Conservation (phyloP, 495 filamentous ascomycete species). For the Venustampulla echinocandica region DNA sequence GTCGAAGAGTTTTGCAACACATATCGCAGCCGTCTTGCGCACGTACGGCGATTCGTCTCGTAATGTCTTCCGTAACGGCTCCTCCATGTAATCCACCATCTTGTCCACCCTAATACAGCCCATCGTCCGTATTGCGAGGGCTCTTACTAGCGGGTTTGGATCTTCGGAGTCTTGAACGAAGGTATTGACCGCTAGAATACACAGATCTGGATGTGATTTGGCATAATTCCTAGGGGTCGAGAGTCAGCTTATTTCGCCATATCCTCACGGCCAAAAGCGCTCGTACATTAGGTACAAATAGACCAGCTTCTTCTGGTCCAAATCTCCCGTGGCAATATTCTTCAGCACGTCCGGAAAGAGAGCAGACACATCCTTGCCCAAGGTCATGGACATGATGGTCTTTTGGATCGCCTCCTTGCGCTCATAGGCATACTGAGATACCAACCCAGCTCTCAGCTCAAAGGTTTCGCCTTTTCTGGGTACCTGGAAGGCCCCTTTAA, state of each 20-base stretch:
- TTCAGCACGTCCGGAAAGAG: conserved; percentile 98
- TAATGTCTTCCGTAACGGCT: conserved; percentile 91
- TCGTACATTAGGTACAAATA: conserved; percentile 95
- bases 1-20: conserved; percentile 96
- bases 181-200: conserved; percentile 97
- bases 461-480: conserved; percentile 98
- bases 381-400: conserved; percentile 99
- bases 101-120: conserved; percentile 98
- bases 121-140: conserved; percentile 97
- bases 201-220: conserved; percentile 97
- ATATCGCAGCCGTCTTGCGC: conserved; percentile 95
- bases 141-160: conserved; percentile 91
- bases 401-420: conserved; percentile 98
- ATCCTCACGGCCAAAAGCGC: background rate
- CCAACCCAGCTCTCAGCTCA: conserved; percentile 90
- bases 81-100: conserved; percentile 99
- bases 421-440: conserved; percentile 99
- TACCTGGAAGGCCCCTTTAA: conserved; percentile 81
- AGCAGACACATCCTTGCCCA: conserved; percentile 96
- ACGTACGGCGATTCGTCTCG: conserved; percentile 97
- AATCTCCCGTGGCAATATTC: conserved; percentile 90
- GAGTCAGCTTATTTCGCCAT: background rate
- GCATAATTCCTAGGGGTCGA: conserved; percentile 80
- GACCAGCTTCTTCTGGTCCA: conserved; percentile 99
- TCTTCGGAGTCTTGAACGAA: conserved; percentile 99